Conservation (phyloP, 192 early-diverging fungal genomes). For the Paraglomus occultum region DNA sequence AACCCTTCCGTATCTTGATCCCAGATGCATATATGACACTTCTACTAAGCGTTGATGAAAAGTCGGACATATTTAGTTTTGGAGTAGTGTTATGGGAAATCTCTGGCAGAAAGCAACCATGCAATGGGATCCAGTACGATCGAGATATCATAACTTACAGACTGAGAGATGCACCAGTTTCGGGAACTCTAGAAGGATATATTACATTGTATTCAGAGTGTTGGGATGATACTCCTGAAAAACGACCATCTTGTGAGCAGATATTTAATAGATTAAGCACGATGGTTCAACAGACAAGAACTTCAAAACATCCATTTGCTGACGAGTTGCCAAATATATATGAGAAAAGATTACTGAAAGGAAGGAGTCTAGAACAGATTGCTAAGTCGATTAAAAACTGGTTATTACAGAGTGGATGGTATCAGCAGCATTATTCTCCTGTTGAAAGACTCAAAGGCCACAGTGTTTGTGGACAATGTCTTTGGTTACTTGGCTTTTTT, state of each 20-base stretch:
- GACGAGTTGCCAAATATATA: too few relatives aligned
- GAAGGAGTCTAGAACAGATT: too few relatives aligned
- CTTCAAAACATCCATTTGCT: too few relatives aligned
- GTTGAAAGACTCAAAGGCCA: too few relatives aligned
- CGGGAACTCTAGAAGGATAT: neutral
- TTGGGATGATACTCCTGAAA: constrained; percentile 6
- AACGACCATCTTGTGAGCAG: neutral
- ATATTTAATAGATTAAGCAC: neutral
- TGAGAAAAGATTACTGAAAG: too few relatives aligned
- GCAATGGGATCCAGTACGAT: neutral
- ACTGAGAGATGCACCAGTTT: neutral
- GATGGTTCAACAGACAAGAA: too few relatives aligned
- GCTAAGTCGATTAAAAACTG: too few relatives aligned
- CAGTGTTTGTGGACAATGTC: too few relatives aligned
- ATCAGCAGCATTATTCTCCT: too few relatives aligned
- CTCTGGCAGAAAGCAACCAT: neutral
- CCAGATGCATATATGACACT: neutral
- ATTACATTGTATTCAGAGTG: neutral
- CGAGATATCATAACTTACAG: neutral
- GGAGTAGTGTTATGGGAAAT: constrained; percentile 7
- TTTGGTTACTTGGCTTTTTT: constrained; percentile 63
- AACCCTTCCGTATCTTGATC: neutral
- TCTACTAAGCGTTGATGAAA: neutral
- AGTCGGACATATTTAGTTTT: neutral
- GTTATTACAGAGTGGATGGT: too few relatives aligned